phyloP scores from a whole-genome alignment of 352 stramenopile species.

The Phytophthora litchii region DNA sequence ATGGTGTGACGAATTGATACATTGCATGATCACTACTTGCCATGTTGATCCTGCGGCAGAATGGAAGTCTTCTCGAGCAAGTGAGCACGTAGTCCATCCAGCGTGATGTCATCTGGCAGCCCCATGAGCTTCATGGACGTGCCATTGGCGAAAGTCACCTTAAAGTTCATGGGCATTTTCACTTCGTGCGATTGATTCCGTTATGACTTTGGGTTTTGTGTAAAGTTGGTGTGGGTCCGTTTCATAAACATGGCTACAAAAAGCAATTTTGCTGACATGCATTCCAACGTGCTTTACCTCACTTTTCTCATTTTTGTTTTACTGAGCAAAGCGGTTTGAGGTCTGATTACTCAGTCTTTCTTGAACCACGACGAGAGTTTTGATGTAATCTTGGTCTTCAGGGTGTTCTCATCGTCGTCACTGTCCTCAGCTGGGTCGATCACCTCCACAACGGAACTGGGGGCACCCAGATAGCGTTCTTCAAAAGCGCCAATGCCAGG shows the following conservation, averaged over 20 bases:
- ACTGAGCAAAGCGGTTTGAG: constrained; percentile 1
- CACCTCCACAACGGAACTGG: constrained; percentile 43
- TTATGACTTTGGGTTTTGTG: neutral
- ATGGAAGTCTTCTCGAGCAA: constrained; percentile 69
- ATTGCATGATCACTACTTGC: constrained; percentile 30
- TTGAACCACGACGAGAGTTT: constrained; percentile 46
- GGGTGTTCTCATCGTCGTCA: constrained; percentile 37
- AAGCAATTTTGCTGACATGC: neutral
- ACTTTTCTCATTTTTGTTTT: constrained; percentile 2
- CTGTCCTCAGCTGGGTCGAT: constrained; percentile 28
- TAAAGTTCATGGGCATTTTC: constrained; percentile 61
- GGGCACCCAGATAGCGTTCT: constrained; percentile 59
- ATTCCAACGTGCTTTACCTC: constrained; percentile 10
- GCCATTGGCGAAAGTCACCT: constrained; percentile 77
- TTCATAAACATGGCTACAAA: constrained; percentile 17
- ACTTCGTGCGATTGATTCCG: constrained; percentile 1
- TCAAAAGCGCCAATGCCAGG: constrained; percentile 83
- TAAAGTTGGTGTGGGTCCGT: neutral
- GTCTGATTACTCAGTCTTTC: constrained; percentile 23
- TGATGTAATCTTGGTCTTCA: constrained; percentile 49
- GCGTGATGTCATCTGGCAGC: constrained; percentile 61
- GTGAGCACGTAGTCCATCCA: constrained; percentile 56
- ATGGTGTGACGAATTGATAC: constrained; percentile 13
- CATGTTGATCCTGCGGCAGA: constrained; percentile 63
- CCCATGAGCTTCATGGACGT: constrained; percentile 76